Percentiles rank a stretch among this genome's conserved stretches.
Evolutionary conservation across 192 early-diverging fungal genomes (phyloP).

Genomic region (Backusella luteola): DNA sequence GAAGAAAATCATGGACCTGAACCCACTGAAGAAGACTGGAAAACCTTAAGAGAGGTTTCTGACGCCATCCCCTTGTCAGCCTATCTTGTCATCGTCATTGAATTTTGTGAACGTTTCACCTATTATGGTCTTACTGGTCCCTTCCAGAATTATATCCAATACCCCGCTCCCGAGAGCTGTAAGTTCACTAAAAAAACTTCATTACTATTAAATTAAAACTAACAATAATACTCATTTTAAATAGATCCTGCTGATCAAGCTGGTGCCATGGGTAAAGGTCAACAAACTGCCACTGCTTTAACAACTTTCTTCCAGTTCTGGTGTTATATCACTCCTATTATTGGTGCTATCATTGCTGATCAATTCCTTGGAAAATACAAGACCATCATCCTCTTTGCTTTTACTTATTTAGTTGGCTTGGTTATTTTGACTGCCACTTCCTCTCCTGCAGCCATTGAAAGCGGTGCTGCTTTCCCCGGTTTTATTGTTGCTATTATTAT

Average conservation of each 20-base stretch:
- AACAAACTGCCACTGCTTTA: constrained; percentile 54
- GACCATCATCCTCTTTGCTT: constrained; percentile 62
- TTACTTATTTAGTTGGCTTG: constrained; percentile 65
- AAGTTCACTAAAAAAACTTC: constrained; percentile 16
- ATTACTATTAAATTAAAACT: background rate
- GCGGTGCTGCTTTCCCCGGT: constrained; percentile 60
- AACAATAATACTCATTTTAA: background rate
- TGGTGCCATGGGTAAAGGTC: constrained; percentile 49
- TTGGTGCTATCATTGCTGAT: constrained; percentile 67
- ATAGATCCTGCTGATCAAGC: constrained; percentile 40
- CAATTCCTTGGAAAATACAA: constrained; percentile 74
- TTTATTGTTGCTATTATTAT: constrained; percentile 66
- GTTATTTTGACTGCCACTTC: constrained; percentile 62
- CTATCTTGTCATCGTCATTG: constrained; percentile 53
- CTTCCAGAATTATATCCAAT: constrained; percentile 59
- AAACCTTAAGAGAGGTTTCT: constrained; percentile 50
- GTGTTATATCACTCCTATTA: constrained; percentile 57
- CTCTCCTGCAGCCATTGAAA: constrained; percentile 51
- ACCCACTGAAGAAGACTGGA: constrained; percentile 60
- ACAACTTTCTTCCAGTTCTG: constrained; percentile 58
- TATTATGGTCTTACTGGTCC: constrained; percentile 59
- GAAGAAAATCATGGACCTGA: constrained; percentile 45
- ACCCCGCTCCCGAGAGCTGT: constrained; percentile 35
- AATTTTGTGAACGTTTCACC: constrained; percentile 65
- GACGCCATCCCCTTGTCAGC: constrained; percentile 56